Base-by-base conservation (phyloP, 306 rosid species). In the Sicyos baderoa region DNA sequence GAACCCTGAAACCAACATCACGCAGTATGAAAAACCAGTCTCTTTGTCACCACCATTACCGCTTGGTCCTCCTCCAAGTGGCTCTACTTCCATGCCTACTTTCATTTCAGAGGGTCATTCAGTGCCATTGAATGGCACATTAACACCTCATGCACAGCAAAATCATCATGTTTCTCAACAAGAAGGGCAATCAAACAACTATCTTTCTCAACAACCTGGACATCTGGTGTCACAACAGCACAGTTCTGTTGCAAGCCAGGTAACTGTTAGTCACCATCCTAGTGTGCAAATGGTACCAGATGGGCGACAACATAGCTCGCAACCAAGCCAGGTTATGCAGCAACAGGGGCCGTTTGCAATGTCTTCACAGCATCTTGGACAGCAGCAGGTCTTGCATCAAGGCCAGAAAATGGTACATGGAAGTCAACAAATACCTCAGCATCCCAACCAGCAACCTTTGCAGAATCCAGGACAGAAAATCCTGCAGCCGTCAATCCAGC, bases 1-100 rank as follows among this genome's bases (percentile, higher is more conserved):
- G 99, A 94, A 94, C 68, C 97, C 97, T 60, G 99, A 94, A 79
- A 94, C 99, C 2, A 94, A 90, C 44, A 42, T 90, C 29, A 94
- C 99, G 10, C 99, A 94, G 37, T 94, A 94, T 68, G 99, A 94
- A 68, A 94, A 84, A 70, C 99, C 97, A 0, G 80, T 73, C 1
- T 73, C 86, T 13, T 27, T 71, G 78, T 54, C 82, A 14, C 86
- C 88, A 0, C 87, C 96, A 2, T 35, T 75, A 74, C 88, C 88
- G 2, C 54, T 72, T 0, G 91, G 81, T 1, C 86, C 81, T 8
- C 83, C 79, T 9, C 79, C 86, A 17, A 22, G 54, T 9, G 76
- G 72, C 51, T 75, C 91, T 75, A 60, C 44, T 37, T 37, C 44
- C 44, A 37, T 6, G 9, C 44, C 44, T 37, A 37, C 96, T 2